Evolutionary conservation across 495 filamentous ascomycete genomes (phyloP).

Genomic region (Penicillium simplicissimum): DNA sequence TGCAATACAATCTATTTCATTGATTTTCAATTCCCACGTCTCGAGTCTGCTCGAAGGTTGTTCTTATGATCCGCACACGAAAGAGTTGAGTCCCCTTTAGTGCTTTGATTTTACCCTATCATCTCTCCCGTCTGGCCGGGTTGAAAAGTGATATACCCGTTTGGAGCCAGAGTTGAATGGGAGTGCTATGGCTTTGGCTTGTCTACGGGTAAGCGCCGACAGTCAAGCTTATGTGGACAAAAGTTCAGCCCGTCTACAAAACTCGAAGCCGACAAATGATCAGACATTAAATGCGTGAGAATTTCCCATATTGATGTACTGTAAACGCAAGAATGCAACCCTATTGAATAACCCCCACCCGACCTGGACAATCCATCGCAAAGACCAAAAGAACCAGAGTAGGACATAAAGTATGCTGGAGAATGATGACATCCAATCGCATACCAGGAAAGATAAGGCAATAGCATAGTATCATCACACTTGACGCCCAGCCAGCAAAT

Average conservation of each 20-base stretch:
- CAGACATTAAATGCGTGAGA: background rate
- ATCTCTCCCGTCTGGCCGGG: too few relatives aligned
- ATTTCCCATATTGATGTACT: background rate
- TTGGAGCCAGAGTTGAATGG: too few relatives aligned
- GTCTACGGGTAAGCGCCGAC: too few relatives aligned
- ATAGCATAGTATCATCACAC: background rate
- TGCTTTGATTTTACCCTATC: too few relatives aligned
- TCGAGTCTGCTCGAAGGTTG: too few relatives aligned
- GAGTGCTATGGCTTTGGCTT: too few relatives aligned
- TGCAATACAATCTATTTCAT: constrained; percentile 6
- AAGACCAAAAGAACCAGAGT: background rate
- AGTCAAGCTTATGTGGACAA: background rate
- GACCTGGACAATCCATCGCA: background rate
- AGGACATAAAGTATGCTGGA: background rate
- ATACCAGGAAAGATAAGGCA: background rate
- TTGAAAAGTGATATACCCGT: too few relatives aligned
- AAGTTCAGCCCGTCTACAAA: background rate
- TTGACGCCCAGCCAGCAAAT: background rate
- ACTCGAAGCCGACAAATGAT: background rate
- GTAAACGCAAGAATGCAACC: background rate
- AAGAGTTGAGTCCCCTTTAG: too few relatives aligned
- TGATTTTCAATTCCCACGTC: too few relatives aligned
- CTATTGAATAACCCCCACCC: background rate
- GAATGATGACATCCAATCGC: too few relatives aligned
- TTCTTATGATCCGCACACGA: too few relatives aligned